Conservation (phyloP, 2,329 filamentous ascomycete species). For the Stromatinia cepivora region DNA sequence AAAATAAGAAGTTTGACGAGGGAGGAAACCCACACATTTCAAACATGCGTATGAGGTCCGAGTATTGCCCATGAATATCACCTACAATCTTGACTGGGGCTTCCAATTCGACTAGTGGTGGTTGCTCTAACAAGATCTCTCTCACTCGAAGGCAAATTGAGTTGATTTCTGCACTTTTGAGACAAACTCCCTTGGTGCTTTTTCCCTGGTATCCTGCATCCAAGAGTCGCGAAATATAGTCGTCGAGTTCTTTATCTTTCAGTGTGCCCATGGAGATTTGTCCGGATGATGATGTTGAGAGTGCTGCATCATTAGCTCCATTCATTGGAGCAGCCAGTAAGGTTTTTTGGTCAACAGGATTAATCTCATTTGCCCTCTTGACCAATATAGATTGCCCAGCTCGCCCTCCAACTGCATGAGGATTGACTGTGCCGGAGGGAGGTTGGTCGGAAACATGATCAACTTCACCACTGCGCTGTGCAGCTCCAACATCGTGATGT, state of each 20-base stretch:
- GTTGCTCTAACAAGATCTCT: conserved; percentile 88
- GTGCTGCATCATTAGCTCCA: conserved; percentile 45
- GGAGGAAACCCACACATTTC: conserved; percentile 98
- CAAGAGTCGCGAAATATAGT: conserved; percentile 92
- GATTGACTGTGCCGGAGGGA: conserved; percentile 64
- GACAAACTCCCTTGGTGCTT: conserved; percentile 93
- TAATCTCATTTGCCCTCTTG: conserved; percentile 66
- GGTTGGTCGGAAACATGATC: conserved; percentile 92
- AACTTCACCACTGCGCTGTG: conserved; percentile 85
- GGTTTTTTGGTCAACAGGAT: conserved; percentile 55
- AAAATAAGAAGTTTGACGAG: conserved; percentile 86
- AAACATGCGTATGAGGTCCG: conserved; percentile 92
- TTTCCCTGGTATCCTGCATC: conserved; percentile 96
- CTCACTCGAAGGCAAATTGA: conserved; percentile 88
- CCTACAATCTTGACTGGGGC: conserved; percentile 97
- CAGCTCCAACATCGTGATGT: conserved; percentile 75
- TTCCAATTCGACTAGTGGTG: conserved; percentile 85
- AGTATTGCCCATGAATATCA: conserved; percentile 95
- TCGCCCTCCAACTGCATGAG: conserved; percentile 60
- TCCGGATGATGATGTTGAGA: conserved; percentile 47
- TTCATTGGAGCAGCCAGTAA: conserved; percentile 43
- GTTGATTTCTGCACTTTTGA: conserved; percentile 96
- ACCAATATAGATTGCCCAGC: conserved; percentile 89
- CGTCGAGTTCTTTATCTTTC: conserved; percentile 90
- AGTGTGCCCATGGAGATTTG: conserved; percentile 84